A percentile compares a stretch with the other conserved stretches of the same genome.
These are phyloP conservation scores for Petasospora rhodanensis DNA, from an alignment of 1,139 yeast genomes.

Conservation along the genomic window DNA sequence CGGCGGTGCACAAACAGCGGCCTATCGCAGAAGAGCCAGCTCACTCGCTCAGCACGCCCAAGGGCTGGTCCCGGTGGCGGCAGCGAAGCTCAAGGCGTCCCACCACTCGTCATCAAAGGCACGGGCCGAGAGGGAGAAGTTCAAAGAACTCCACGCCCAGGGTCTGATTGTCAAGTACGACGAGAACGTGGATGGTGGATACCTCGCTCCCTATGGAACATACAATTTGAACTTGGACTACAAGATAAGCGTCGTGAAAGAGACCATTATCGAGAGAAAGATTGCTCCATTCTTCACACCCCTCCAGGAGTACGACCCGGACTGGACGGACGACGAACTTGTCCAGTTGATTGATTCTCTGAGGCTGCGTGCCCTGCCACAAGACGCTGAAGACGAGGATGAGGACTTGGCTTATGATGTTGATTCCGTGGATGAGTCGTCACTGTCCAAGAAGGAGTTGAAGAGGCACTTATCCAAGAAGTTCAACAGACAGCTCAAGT, in stretches of 20 bases:
- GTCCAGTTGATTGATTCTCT: constrained; percentile 49
- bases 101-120: constrained; percentile 32
- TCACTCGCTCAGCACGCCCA: constrained; percentile 17
- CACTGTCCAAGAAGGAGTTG: constrained; percentile 40
- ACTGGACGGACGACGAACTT: constrained; percentile 72
- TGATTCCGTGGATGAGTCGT: constrained; percentile 34
- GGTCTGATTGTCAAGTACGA: constrained; percentile 53
- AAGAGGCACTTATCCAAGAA: constrained; percentile 53
- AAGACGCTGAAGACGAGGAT: constrained; percentile 49
- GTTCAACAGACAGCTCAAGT: constrained; percentile 42
- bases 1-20: constrained; percentile 28
- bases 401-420: constrained; percentile 41
- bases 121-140: constrained; percentile 46
- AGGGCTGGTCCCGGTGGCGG: constrained; percentile 20
- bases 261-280: constrained; percentile 58
- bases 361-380: constrained; percentile 55
- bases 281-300: constrained; percentile 93
- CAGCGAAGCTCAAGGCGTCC: constrained; percentile 48
- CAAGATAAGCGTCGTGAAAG: constrained; percentile 65
- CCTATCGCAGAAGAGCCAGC: constrained; percentile 22
- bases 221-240: constrained; percentile 72
- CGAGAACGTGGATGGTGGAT: constrained; percentile 76
- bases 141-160: constrained; percentile 48
- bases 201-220: constrained; percentile 82
- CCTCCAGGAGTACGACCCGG: constrained; percentile 70